Base-by-base conservation (phyloP, 305 asterid species). In the Fraxinus ornus region DNA sequence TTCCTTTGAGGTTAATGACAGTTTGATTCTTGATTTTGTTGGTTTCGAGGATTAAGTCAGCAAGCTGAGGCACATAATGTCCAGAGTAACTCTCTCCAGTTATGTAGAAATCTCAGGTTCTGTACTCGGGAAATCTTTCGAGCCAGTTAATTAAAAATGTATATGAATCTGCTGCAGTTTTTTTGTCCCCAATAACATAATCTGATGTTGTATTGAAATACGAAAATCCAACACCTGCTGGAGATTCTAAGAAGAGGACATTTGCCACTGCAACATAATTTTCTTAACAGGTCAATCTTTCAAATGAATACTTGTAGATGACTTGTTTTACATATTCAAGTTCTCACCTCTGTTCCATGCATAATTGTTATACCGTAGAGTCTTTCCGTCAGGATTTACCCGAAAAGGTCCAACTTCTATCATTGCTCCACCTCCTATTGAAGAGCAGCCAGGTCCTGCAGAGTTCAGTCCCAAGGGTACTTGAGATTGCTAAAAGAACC, bases 201-300 rank as follows among this genome's bases (percentile, higher is more conserved):
- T 92, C 92, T 0, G 91, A 85, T 8, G 91, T 32, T 0, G 76
- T 86, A 71, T 92, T 92, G 2, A 94, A 90, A 64, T 89, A 89
- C 2, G 94, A 90, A 80, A 90, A 90, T 78, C 94, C 97, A 44
- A 92, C 97, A 1, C 97, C 93, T 0, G 97, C 93, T 0, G 95
- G 97, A 12, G 94, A 91, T 24, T 91, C 97, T 62, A 92, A 49
- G 87, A 89, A 92, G 35, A 92, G 73, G 12, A 92, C 77, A 78
- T 91, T 91, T 41, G 94, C 94, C 68, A 64, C 94, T 91, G 88
- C 88, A 85, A 15, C 60, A 49, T 49, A 49, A 49, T 49, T 49
- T 49, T 49, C 60, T 49, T 49, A 15, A 49, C 60, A 49, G 6
- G 60, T 15, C 21, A 49, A 49, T 49, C 76, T 30, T 70, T 30